Evolutionary conservation across 1,139 yeast genomes (phyloP), one percentile per base, ranked within the genome.

Genomic region (Blastobotrys arbuscula): DNA sequence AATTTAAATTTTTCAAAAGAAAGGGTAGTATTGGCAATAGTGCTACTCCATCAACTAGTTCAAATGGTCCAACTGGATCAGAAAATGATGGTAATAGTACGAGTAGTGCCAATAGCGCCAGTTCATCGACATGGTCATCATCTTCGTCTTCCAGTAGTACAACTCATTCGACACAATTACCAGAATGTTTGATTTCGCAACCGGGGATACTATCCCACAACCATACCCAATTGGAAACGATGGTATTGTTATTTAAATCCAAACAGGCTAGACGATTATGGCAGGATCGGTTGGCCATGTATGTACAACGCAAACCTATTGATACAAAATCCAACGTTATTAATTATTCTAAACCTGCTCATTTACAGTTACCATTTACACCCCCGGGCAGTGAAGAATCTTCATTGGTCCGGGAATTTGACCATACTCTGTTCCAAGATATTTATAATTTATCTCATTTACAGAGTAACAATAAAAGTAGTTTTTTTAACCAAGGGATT

Each of bases 201-300:
- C 50, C 47, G 15, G 48, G 30, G 16, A 42, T 48, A 3, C 33
- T 44, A 21, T 21, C 44, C 5, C 33, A 43, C 15, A 38, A 41
- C 3, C 31, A 43, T 3, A 12, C 23, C 3, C 30, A 42, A 13
- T 37, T 50, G 16, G 50, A 50, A 10, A 20, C 49, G 4, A n/a
- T 47, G 20, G 45, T 48, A 2, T 31, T 50, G 21, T 37, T 50
- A 33, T 50, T 50, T 28, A 39, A 37, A 21, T 34, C 48, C 4
- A 21, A 36, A 7, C 28, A 16, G 3, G 42, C 36, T 10, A 40
- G 53, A 31, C 15, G 50, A 13, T 33, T 50, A 9, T 50, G 53
- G 53, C 44, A 47, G 23, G 53, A 50, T 40, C 34, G 50, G 19
- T 20, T 50, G 7, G 48, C 41, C 4, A 44, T 52, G 40, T 47